These are phyloP conservation scores for Lecanicillium sp. DNA, from an alignment of 2,329 filamentous ascomycete genomes.

Conservation along the genomic window DNA sequence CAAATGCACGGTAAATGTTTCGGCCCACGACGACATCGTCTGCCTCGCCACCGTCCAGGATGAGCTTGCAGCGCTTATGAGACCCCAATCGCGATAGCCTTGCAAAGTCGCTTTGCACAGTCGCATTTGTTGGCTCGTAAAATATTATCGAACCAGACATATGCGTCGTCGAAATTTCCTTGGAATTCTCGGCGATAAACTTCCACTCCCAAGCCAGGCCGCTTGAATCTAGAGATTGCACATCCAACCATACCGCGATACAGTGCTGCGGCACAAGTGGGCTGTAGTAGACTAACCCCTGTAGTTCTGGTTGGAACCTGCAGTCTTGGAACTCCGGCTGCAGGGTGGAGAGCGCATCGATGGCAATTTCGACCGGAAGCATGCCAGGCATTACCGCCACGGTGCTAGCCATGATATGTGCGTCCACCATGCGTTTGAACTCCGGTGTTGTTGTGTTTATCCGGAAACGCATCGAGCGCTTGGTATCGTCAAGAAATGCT, in stretches of 20 bases:
- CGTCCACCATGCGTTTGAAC: too few relatives aligned
- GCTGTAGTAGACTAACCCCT: too few relatives aligned
- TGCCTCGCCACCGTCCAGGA: conserved; percentile 18
- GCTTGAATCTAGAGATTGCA: background rate
- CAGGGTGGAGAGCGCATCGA: conserved; percentile 1
- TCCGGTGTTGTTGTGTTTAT: conserved; percentile 28
- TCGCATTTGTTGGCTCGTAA: background rate
- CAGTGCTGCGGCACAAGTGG: too few relatives aligned
- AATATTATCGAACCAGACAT: background rate
- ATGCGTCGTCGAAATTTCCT: background rate
- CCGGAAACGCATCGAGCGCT: conserved; percentile 24
- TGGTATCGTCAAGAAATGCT: background rate
- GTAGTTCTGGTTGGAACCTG: conserved; percentile 17
- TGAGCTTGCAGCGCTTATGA: conserved; percentile 18
- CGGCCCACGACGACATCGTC: conserved; percentile 26
- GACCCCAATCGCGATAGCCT: conserved; percentile 17
- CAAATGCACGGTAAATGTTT: conserved; percentile 28
- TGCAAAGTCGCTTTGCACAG: conserved; percentile 4
- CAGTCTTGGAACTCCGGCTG: conserved; percentile 23
- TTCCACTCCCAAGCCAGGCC: background rate
- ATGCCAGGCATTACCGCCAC: background rate
- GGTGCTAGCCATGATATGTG: background rate
- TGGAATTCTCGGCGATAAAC: background rate
- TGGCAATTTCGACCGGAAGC: background rate
- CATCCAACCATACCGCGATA: conserved; percentile 21